These are phyloP conservation scores for Pythium coloratum DNA, from an alignment of 352 stramenopile genomes.

Conservation along the genomic window DNA sequence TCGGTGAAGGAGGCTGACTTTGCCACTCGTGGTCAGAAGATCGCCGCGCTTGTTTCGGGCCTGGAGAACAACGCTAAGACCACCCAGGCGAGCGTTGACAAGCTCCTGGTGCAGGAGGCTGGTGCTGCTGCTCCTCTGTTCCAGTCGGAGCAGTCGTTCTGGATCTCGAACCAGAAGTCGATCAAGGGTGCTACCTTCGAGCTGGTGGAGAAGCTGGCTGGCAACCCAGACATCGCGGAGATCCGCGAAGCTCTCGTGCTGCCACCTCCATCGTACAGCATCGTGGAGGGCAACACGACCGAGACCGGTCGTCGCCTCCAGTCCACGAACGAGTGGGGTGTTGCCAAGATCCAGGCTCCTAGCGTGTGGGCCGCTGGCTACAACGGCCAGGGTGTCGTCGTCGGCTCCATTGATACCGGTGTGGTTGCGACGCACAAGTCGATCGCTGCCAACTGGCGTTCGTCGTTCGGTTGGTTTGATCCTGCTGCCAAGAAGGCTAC, in stretches of 20 bases:
- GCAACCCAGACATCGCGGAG: neutral
- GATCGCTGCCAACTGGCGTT: conserved; percentile 6
- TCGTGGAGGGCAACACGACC: neutral
- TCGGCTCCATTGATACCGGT: conserved; percentile 25
- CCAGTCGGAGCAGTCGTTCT: neutral
- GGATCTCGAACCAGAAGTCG: conserved; percentile 31
- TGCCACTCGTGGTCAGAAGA: conserved; percentile 11
- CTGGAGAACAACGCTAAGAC: conserved; percentile 6
- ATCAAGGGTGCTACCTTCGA: conserved; percentile 22
- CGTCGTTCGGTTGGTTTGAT: conserved; percentile 22
- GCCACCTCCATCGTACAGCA: neutral
- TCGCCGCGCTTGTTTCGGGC: conserved; percentile 1
- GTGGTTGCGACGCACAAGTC: conserved; percentile 21
- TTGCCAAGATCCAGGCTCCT: conserved; percentile 10
- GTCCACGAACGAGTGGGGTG: conserved; percentile 20
- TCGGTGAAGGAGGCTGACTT: conserved; percentile 19
- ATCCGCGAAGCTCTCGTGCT: neutral
- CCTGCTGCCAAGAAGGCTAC: conserved; percentile 3
- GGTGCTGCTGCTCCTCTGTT: neutral
- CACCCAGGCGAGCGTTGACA: neutral
- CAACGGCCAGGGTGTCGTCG: too few relatives aligned
- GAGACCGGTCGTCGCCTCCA: too few relatives aligned
- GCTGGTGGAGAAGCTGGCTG: conserved; percentile 17
- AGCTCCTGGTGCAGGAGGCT: neutral
- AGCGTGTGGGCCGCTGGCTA: conserved; percentile 13